Evolutionary conservation across 169 alveolate species (phyloP).

Genomic region (Haemoproteus tartakovskyi): DNA sequence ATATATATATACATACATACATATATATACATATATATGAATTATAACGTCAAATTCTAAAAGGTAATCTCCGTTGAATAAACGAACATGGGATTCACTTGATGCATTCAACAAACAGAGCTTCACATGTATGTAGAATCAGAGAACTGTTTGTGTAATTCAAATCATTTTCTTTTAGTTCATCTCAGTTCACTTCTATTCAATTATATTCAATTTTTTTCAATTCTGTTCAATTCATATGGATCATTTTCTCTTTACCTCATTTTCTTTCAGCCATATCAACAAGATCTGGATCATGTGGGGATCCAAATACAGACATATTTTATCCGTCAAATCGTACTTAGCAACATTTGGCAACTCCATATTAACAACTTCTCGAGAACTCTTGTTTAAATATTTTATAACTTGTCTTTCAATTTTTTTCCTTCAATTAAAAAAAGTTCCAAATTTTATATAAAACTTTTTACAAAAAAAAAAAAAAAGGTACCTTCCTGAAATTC

Average conservation of each 20-base stretch:
- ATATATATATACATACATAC: neutral
- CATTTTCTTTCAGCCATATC: conserved; percentile 73
- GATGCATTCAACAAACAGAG: conserved; percentile 24
- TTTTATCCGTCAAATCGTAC: conserved; percentile 5
- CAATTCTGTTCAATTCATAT: conserved; percentile 29
- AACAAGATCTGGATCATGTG: conserved; percentile 75
- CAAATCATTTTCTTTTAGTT: too few species aligned
- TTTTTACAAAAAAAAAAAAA: too few species aligned
- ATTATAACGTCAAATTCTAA: too few species aligned
- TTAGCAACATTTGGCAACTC: too few species aligned
- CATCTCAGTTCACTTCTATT: too few species aligned
- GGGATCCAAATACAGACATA: conserved; percentile 75
- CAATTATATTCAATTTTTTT: too few species aligned
- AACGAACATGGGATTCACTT: neutral
- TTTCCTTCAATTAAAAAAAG: too few species aligned
- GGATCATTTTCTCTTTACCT: conserved; percentile 32
- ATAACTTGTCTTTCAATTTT: neutral
- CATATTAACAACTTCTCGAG: neutral
- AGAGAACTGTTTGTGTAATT: too few species aligned
- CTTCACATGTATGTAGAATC: too few species aligned
- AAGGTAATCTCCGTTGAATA: neutral
- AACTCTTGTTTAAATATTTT: neutral
- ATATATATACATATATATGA: neutral
- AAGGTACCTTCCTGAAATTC: too few species aligned
- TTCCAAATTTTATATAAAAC: too few species aligned